Evolutionary conservation across 495 filamentous ascomycete genomes (phyloP), one percentile per base, ranked within the genome.

Genomic region (Barbatosphaeria neglecta): DNA sequence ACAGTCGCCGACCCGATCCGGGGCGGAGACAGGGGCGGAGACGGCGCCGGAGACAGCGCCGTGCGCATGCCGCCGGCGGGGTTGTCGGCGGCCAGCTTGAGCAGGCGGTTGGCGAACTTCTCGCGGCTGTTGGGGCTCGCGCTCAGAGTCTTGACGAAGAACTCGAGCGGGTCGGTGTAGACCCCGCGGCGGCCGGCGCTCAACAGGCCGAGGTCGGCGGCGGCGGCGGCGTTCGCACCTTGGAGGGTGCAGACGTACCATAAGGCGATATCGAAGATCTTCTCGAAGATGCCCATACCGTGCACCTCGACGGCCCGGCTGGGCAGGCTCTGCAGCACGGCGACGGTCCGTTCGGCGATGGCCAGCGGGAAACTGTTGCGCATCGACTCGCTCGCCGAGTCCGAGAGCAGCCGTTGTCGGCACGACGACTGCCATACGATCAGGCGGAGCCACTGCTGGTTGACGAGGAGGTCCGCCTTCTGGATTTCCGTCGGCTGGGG

Each of bases 401-500:
- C 68, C 13, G 65, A 63, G 22, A 79, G 72, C 0, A 78, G 66
- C 18, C 67, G 61, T 52, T 74, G 67, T 0, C 64, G 67, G 67
- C 80, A 77, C 6, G 76, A 76, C 19, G 75, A 59, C 41, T 75
- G 78, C 79, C 79, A 82, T 50, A 80, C 69, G 51, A 80, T 75
- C 0, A 74, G 63, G 18, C 75, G 69, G 0, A 82, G 68, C 79
- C 79, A 82, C 51, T 82, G 77, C 50, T 77, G 74, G 0, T 76
- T 81, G 45, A 80, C 69, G 44, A 75, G 63, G 19, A 81, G 72
- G 51, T 82, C 77, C n/a, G 77, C 75, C 44, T 73, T 74, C 50
- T 81, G 78, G 41, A 54, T 50, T 72, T 72, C 70, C 3, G 67
- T 68, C 5, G 80, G 64, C 3, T 72, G 67, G 1, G 57, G 39